Evolutionary conservation across 305 asterid genomes (phyloP).

Genomic region (Petunia hybrid): DNA sequence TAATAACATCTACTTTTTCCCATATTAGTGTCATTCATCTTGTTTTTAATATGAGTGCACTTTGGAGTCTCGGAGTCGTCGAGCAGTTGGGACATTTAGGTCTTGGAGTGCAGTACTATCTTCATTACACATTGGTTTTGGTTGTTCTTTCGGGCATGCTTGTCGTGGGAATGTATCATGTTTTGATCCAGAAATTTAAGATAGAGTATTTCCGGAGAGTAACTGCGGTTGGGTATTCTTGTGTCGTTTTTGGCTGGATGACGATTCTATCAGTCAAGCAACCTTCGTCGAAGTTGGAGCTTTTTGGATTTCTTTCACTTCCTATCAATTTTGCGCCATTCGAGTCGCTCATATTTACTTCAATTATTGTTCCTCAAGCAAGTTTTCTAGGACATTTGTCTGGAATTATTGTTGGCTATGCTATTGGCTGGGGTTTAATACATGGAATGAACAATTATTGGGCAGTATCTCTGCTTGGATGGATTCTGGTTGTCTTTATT

Average conservation of each 20-base stretch:
- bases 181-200: constrained; percentile 76
- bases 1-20: constrained; percentile 87
- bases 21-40: constrained; percentile 92
- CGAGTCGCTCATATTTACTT: constrained; percentile 88
- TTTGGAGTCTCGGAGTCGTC: constrained; percentile 90
- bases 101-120: constrained; percentile 81
- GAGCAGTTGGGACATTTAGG: constrained; percentile 74
- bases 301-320: constrained; percentile 90
- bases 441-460: constrained; percentile 94
- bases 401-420: constrained; percentile 87
- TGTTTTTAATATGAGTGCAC: constrained; percentile 94
- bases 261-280: constrained; percentile 84
- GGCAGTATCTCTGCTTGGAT: constrained; percentile 85
- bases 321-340: constrained; percentile 97
- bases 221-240: constrained; percentile 96
- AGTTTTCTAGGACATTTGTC: constrained; percentile 95
- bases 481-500: constrained; percentile 69
- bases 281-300: constrained; percentile 85
- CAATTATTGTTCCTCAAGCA: constrained; percentile 96
- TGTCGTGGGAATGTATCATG: constrained; percentile 81
- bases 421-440: constrained; percentile 90
- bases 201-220: constrained; percentile 86
- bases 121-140: constrained; percentile 78
- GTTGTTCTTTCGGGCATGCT: constrained; percentile 82
- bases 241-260: constrained; percentile 99